Evolutionary conservation across 2,329 filamentous ascomycete genomes (phyloP).

Genomic region (Cladobotryum mycophilum): DNA sequence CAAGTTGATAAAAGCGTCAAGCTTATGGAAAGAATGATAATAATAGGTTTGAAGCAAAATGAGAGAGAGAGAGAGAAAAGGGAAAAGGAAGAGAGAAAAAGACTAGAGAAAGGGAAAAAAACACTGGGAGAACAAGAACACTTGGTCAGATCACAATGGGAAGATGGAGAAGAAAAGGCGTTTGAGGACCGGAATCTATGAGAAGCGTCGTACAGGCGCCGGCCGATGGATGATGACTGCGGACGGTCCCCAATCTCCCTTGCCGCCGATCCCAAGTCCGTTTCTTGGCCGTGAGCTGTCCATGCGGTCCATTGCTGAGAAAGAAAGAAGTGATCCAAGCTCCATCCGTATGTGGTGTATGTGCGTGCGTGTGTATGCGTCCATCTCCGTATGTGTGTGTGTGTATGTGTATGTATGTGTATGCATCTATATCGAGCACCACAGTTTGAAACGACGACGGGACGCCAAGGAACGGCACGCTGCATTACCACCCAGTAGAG

Average conservation of each 20-base stretch:
- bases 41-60: background rate
- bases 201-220: slow-evolving; percentile 4
- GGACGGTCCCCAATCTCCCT: too few species aligned
- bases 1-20: background rate
- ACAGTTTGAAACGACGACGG: background rate
- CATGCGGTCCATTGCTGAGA: too few species aligned
- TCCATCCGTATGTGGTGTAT: background rate
- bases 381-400: background rate
- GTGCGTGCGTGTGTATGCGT: background rate
- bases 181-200: background rate
- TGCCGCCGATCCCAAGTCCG: background rate
- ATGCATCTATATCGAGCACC: slow-evolving; percentile 4
- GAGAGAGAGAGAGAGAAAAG: background rate
- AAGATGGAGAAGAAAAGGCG: background rate
- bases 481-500: background rate
- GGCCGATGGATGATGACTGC: too few species aligned
- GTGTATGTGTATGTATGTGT: background rate
- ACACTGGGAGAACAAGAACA: background rate
- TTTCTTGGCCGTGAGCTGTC: background rate
- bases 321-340: background rate
- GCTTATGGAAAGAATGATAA: background rate
- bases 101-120: background rate
- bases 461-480: background rate
- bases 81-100: background rate
- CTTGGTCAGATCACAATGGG: background rate